Evolutionary conservation across 1,284 basidiomycete genomes (phyloP), one percentile per base, ranked within the genome.

Genomic region (Baeospora myosura): DNA sequence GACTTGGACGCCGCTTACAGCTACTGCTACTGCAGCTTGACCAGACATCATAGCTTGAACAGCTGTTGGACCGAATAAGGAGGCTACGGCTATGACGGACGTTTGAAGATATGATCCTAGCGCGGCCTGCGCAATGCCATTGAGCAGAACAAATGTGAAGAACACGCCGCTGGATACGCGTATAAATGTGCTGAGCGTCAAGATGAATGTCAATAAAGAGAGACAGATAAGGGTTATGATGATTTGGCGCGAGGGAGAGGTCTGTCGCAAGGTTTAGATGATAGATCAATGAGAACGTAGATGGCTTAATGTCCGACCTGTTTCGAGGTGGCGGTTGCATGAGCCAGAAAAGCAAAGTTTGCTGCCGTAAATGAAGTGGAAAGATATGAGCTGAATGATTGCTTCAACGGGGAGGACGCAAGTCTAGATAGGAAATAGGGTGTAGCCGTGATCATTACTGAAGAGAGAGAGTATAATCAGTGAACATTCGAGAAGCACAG

Each of bases 21-120:
- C 76, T 4, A 89, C 82, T 0, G 78, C 87, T 0, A 88, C 74
- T 0, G 81, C 81, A 3, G 82, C 86, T 54, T 89, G 85, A 5
- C 87, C 86, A 1, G 84, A 73, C 68, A 88, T 74, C 54, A 81
- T 66, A 5, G 77, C 64, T 58, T 87, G 84, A 46, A 89, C 71
- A 5, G 76, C 76, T 8, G 67, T 55, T 5, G 77, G 72, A 0
- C 86, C 86, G 43, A 88, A 86, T 11, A 84, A 62, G 0, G 87
- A 81, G 4, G 83, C 84, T 21, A 82, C 71, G 1, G 80, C 82
- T 25, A 81, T 72, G 36, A 81, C 65, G 8, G 86, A 74, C 0
- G 78, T 81, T 49, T 80, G 81, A 11, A 88, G 68, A 54, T 83
- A 88, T 5, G 78, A 72, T 0, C 78, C 79, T 0, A 74, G 68